Evolutionary conservation across 306 rosid species (phyloP).

Genomic region (Mimosa pudica): DNA sequence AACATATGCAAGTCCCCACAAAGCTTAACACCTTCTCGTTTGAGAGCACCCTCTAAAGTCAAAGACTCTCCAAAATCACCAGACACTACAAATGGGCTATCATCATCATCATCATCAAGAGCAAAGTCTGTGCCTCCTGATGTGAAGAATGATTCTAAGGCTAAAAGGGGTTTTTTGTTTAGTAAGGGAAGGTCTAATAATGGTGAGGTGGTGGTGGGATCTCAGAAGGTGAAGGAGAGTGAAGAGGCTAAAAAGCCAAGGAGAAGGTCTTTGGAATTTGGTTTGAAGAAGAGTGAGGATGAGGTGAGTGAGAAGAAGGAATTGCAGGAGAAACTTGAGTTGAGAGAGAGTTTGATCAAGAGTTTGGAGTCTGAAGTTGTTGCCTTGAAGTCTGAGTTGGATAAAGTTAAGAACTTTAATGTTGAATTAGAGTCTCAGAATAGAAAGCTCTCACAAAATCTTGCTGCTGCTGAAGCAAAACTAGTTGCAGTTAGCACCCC

Average conservation of each 20-base stretch:
- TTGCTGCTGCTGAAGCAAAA: conserved; percentile 75
- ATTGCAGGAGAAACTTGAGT: conserved; percentile 50
- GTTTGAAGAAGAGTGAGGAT: conserved; percentile 46
- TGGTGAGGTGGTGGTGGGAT: conserved; percentile 45
- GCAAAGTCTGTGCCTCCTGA: conserved; percentile 58
- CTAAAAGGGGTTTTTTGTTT: conserved; percentile 43
- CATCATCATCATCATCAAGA: conserved; percentile 42
- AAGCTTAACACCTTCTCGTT: conserved; percentile 45
- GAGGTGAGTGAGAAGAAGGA: conserved; percentile 51
- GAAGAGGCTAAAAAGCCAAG: conserved; percentile 50
- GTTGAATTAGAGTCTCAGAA: conserved; percentile 66
- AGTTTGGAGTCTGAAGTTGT: conserved; percentile 60
- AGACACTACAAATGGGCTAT: conserved; percentile 29
- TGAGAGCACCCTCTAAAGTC: conserved; percentile 52
- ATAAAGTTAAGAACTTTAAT: conserved; percentile 53
- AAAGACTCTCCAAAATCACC: conserved; percentile 55
- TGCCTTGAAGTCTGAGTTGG: conserved; percentile 71
- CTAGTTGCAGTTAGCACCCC: conserved; percentile 33
- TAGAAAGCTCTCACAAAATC: conserved; percentile 55
- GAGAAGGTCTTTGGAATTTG: conserved; percentile 40
- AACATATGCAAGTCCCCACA: conserved; percentile 38
- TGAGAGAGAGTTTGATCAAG: conserved; percentile 60
- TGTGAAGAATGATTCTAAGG: conserved; percentile 48
- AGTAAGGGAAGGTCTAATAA: conserved; percentile 46
- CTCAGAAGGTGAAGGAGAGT: conserved; percentile 56